Conservation (phyloP, 805 yeast species). For the Yarrowia hollandica region DNA sequence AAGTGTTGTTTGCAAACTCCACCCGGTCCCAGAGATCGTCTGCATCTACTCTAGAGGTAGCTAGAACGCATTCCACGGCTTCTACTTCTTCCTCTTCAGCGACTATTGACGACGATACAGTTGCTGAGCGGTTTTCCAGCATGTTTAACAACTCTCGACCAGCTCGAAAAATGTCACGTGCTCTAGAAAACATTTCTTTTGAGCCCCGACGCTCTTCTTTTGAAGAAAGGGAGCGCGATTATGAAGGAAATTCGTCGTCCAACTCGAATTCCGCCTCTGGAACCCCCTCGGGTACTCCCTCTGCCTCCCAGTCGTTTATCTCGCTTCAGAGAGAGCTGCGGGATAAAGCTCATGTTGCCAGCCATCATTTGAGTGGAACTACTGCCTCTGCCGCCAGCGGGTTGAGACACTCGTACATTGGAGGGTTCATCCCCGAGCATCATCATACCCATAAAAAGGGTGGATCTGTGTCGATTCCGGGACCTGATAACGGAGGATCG, state of each 20-base stretch:
- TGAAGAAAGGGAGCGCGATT: not conserved
- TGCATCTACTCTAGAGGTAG: not conserved
- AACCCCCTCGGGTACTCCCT: conserved; percentile 14
- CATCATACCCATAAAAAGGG: conserved; percentile 8
- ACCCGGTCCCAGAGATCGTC: conserved; percentile 8
- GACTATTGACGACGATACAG: conserved; percentile 8
- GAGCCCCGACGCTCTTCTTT: conserved; percentile 3
- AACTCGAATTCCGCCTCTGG: not conserved
- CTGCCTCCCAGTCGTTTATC: conserved; percentile 11
- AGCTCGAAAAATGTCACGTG: conserved; percentile 19
- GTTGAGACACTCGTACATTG: not conserved
- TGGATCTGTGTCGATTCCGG: conserved; percentile 1
- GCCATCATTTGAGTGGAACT: not conserved
- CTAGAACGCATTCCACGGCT: not conserved
- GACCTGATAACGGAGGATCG: not conserved
- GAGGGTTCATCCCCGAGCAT: conserved; percentile 14
- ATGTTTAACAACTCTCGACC: conserved; percentile 10
- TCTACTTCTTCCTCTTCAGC: conserved; percentile 11
- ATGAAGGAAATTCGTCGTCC: not conserved
- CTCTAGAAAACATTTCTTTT: conserved; percentile 8
- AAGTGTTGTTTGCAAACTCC: conserved; percentile 5
- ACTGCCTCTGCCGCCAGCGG: conserved; percentile 9
- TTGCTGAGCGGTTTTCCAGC: conserved; percentile 8
- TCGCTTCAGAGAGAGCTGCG: conserved; percentile 2
- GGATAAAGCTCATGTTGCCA: conserved; percentile 14